Evolutionary conservation across 2,329 filamentous ascomycete genomes (phyloP), one percentile per base, ranked within the genome.

Genomic region (Trichophaea hybrida): DNA sequence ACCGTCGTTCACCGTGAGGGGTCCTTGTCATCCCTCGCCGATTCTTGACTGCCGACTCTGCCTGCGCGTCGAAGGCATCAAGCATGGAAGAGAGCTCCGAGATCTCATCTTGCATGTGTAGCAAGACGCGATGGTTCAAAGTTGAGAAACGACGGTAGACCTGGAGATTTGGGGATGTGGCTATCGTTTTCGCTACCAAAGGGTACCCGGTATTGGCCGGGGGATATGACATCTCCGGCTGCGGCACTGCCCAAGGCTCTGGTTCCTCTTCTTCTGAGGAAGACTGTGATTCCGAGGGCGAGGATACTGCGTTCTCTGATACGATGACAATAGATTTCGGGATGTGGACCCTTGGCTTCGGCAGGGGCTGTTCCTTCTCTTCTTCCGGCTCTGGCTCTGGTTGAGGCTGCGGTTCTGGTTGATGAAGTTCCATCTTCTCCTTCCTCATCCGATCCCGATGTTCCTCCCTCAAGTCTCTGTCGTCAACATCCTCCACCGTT

Each of bases 91-190:
- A 89, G 40, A 94, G 75, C 67, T 91, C 85, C 34, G 78, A 77
- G 15, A 95, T 80, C 70, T 94, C 88, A 69, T 94, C 88, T 71
- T 95, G 90, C 13, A 94, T 76, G 63, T 93, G 83, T 0, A 95
- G 75, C 2, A 96, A 74, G 2, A 94, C 74, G 2, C 90, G 83
- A 70, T 94, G 88, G 67, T 93, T 90, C 15, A 95, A 74, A 8
- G 81, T 78, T 69, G 87, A 84, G 68, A 96, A 96, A 59, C 84
- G 84, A 48, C 90, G 81, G 71, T 94, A 95, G 60, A 94, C 78
- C 0, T 88, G 87, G 6, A 63, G 57, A 5, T 61, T 65, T 31
- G 66, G 66, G 31, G 60, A 61, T 40, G 38, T 58, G 33, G 66
- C 60, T 33, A 68, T 56, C 6, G 63, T 65, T 35, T 63, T 58